A percentile compares a stretch with the other conserved stretches of the same genome.
These are phyloP conservation scores for Tieghemiomyces parasiticus DNA, from an alignment of 192 early-diverging fungal genomes.

Conservation along the genomic window DNA sequence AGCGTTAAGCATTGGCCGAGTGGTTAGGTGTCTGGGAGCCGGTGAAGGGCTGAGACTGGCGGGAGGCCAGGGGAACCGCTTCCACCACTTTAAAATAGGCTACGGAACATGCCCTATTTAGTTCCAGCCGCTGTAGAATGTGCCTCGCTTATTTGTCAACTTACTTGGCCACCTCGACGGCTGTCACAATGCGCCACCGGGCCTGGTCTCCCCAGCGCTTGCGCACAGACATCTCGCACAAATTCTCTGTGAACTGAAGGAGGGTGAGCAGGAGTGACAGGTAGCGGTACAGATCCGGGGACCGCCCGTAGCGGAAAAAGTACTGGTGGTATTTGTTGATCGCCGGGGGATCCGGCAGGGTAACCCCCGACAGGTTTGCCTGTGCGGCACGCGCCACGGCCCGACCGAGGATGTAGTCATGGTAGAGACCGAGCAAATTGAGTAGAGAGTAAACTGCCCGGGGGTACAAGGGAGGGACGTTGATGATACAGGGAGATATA, in stretches of 20 bases:
- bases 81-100: too few relatives aligned
- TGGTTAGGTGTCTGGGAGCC: not conserved
- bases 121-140: too few relatives aligned
- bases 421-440: conserved; percentile 68
- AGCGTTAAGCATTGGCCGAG: not conserved
- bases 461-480: too few relatives aligned
- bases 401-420: conserved; percentile 54
- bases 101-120: too few relatives aligned
- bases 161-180: conserved; percentile 53
- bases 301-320: conserved; percentile 22
- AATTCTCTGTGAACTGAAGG: conserved; percentile 53
- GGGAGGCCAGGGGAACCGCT: too few relatives aligned
- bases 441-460: conserved; percentile 58
- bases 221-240: conserved; percentile 62
- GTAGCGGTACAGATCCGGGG: conserved; percentile 30
- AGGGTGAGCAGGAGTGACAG: conserved; percentile 48
- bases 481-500: too few relatives aligned
- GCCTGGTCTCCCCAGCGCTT: conserved; percentile 43
- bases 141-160: too few relatives aligned
- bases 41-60: too few relatives aligned
- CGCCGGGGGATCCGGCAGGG: conserved; percentile 12
- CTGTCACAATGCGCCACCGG: conserved; percentile 42
- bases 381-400: conserved; percentile 21
- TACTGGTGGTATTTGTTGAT: conserved; percentile 64
- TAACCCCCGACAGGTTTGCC: conserved; percentile 16